Conservation (phyloP, 2,329 filamentous ascomycete species). For the Neocatenulostroma microsporum region DNA sequence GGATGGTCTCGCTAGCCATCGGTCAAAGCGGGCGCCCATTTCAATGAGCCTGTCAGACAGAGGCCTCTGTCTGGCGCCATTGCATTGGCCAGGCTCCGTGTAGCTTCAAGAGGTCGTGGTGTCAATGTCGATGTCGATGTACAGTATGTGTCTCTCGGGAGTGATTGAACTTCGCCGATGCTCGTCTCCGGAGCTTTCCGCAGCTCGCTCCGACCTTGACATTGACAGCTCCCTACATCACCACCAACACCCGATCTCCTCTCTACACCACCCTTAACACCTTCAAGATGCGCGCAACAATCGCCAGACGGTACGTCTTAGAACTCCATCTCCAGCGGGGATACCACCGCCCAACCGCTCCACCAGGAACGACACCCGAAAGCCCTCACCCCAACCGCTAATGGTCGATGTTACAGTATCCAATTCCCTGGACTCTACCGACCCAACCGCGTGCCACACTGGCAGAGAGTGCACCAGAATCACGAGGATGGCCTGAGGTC, state of each 20-base stretch:
- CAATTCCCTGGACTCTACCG: constrained; percentile 50
- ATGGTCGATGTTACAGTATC: constrained; percentile 6
- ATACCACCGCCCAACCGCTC: not conserved
- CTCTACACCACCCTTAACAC: constrained; percentile 20
- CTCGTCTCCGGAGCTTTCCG: constrained; percentile 6
- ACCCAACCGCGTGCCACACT: constrained; percentile 66
- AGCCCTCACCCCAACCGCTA: constrained; percentile 8
- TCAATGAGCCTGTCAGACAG: constrained; percentile 17
- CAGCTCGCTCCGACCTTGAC: not conserved
- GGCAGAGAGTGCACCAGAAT: constrained; percentile 68
- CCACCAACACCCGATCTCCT: no score
- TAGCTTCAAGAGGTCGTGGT: not conserved
- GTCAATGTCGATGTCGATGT: not conserved
- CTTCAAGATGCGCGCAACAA: constrained; percentile 23
- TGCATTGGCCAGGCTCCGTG: constrained; percentile 18
- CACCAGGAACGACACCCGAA: constrained; percentile 5
- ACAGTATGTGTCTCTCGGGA: no score
- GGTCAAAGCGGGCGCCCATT: constrained; percentile 40
- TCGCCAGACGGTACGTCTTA: constrained; percentile 38
- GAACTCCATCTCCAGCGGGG: constrained; percentile 16
- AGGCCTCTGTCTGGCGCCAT: constrained; percentile 29
- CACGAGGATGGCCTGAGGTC: constrained; percentile 60
- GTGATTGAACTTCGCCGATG: no score
- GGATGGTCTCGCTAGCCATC: constrained; percentile 40
- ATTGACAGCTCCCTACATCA: no score